These are phyloP conservation scores for Mycena epipterygia DNA, from an alignment of 768 basidiomycete genomes.

Conservation along the genomic window DNA sequence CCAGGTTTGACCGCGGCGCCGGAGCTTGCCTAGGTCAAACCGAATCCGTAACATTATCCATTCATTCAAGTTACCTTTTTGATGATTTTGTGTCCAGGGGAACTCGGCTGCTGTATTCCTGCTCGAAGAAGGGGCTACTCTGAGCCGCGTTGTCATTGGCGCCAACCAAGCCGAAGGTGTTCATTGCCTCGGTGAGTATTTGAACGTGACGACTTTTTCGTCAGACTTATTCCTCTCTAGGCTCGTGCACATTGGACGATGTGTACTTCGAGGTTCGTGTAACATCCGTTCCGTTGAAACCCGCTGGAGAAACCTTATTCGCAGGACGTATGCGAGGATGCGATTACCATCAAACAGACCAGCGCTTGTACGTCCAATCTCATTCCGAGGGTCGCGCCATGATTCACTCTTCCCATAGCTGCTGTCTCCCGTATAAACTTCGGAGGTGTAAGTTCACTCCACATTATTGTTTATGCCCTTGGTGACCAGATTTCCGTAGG, in stretches of 20 bases:
- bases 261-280: constrained; percentile 47
- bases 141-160: constrained; percentile 56
- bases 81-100: constrained; percentile 39
- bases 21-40: constrained; percentile 53
- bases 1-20: constrained; percentile 54
- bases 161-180: constrained; percentile 57
- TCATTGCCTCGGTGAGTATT: constrained; percentile 51
- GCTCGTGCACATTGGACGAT: constrained; percentile 48
- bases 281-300: background rate
- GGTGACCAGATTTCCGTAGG: background rate
- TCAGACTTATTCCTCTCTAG: constrained; percentile 24
- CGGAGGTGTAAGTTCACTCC: background rate
- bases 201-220: background rate
- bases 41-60: constrained; percentile 44
- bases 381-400: background rate
- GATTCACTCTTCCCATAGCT: background rate
- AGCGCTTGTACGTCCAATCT: constrained; percentile 40
- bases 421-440: background rate
- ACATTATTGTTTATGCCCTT: background rate
- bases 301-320: background rate
- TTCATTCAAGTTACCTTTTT: background rate
- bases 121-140: constrained; percentile 55
- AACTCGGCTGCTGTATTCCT: constrained; percentile 57
- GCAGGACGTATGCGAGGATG: constrained; percentile 55
- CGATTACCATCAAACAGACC: constrained; percentile 57